phyloP scores from a whole-genome alignment of 2,329 filamentous ascomycete genomes.

The Albifimbria verrucaria region DNA sequence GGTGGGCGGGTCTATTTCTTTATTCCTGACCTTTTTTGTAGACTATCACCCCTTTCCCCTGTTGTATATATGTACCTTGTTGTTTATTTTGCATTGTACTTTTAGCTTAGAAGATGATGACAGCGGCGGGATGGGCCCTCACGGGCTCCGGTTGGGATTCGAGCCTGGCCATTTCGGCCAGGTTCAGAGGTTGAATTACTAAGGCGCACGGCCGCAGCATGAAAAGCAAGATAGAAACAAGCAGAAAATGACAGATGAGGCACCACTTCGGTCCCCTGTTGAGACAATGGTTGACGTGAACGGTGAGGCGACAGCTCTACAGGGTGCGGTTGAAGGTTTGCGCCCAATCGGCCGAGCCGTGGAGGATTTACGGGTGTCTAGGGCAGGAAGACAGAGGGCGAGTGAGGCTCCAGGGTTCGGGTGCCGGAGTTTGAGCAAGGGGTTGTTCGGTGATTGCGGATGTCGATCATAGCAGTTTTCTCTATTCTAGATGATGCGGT shows the following conservation, averaged over 20 bases:
- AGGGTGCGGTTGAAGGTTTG: neutral
- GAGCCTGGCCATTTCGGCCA: neutral
- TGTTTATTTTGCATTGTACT: neutral
- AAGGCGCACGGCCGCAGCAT: neutral
- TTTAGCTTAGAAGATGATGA: neutral
- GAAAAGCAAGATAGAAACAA: neutral
- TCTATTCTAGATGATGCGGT: no score
- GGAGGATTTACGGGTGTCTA: no score
- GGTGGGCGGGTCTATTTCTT: neutral
- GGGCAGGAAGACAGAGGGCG: no score
- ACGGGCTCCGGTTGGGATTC: neutral
- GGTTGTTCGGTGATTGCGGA: neutral
- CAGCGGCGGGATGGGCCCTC: neutral
- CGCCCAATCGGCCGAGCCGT: neutral
- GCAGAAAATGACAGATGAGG: neutral
- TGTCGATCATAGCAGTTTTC: neutral
- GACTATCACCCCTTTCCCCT: neutral
- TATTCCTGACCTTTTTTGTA: neutral
- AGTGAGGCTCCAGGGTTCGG: neutral
- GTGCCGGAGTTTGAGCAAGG: neutral
- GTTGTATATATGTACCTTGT: neutral
- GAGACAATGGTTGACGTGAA: neutral
- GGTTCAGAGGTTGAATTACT: neutral
- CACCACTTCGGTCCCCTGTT: neutral
- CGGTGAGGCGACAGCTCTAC: neutral